Evolutionary conservation across 2,329 filamentous ascomycete genomes (phyloP).

Genomic region (Tolypocladium sp.): DNA sequence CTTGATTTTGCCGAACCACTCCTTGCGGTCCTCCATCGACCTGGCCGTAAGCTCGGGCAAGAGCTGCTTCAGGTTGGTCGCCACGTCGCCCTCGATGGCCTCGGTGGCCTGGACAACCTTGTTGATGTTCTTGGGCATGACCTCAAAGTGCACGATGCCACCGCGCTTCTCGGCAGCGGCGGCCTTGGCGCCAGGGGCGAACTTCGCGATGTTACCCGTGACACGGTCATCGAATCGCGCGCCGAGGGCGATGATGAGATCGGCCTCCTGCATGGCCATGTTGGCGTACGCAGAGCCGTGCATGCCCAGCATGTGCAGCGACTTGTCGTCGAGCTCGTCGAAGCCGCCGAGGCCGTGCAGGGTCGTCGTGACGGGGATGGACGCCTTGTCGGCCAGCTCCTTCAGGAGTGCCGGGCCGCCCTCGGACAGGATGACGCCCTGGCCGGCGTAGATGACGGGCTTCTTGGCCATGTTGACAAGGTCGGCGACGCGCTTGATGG

Average conservation of each 20-base stretch:
- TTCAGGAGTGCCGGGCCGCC: conserved; percentile 73
- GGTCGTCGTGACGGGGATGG: conserved; percentile 91
- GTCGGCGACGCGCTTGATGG: conserved; percentile 67
- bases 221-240: conserved; percentile 96
- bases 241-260: conserved; percentile 90
- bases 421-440: conserved; percentile 73
- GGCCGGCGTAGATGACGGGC: conserved; percentile 89
- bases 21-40: conserved; percentile 56
- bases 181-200: conserved; percentile 78
- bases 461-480: conserved; percentile 87
- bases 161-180: conserved; percentile 79
- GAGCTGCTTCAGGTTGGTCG: conserved; percentile 65
- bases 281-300: conserved; percentile 96
- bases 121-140: conserved; percentile 99
- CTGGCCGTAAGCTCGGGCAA: conserved; percentile 61
- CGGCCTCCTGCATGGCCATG: conserved; percentile 94
- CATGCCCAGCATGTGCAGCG: conserved; percentile 98
- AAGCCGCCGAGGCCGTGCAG: conserved; percentile 88
- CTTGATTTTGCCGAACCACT: conserved; percentile 85
- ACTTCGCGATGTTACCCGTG: conserved; percentile 71
- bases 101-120: conserved; percentile 96
- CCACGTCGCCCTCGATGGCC: conserved; percentile 88
- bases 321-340: conserved; percentile 88
- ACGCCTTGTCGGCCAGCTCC: conserved; percentile 80
- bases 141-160: conserved; percentile 95